phyloP scores from a whole-genome alignment of 768 basidiomycete genomes.

The Psilocybe azurescens region DNA sequence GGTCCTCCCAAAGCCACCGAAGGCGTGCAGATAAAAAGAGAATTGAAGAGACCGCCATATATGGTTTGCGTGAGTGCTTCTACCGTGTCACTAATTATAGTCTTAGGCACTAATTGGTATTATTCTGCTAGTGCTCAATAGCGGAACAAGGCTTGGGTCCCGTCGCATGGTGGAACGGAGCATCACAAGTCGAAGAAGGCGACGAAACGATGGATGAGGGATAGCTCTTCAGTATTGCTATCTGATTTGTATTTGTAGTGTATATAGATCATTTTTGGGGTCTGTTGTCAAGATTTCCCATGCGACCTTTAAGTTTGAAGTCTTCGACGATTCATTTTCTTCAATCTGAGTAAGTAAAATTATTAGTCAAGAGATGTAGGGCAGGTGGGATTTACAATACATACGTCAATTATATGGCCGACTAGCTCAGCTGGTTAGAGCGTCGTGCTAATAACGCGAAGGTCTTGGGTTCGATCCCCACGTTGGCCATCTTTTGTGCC shows the following conservation, averaged over 20 bases:
- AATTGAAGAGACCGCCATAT: slow-evolving; percentile 65
- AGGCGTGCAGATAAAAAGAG: slow-evolving; percentile 59
- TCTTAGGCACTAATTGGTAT: no score
- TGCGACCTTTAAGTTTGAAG: neutral
- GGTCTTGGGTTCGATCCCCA: slow-evolving; percentile 85
- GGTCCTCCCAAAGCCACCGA: slow-evolving; percentile 80
- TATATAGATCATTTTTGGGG: neutral
- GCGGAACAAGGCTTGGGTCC: slow-evolving; percentile 85
- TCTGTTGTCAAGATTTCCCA: neutral
- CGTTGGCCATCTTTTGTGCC: slow-evolving; percentile 57
- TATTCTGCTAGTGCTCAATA: slow-evolving; percentile 67
- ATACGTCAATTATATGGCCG: slow-evolving; percentile 49
- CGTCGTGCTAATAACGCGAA: slow-evolving; percentile 88
- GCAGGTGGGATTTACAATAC: no score
- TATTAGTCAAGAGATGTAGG: no score
- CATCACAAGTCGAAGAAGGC: slow-evolving; percentile 42
- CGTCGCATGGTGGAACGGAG: slow-evolving; percentile 73
- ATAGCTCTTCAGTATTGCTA: slow-evolving; percentile 13
- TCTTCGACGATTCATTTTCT: neutral
- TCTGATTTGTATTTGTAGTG: neutral
- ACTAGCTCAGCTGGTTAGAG: slow-evolving; percentile 95
- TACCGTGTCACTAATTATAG: no score
- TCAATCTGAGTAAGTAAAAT: no score
- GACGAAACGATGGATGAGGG: slow-evolving; percentile 48
- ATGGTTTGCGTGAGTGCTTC: slow-evolving; percentile 61